Evolutionary conservation across 1,139 yeast species (phyloP), one percentile per base, ranked within the genome.

Genomic region (Tardiomyces blankii): DNA sequence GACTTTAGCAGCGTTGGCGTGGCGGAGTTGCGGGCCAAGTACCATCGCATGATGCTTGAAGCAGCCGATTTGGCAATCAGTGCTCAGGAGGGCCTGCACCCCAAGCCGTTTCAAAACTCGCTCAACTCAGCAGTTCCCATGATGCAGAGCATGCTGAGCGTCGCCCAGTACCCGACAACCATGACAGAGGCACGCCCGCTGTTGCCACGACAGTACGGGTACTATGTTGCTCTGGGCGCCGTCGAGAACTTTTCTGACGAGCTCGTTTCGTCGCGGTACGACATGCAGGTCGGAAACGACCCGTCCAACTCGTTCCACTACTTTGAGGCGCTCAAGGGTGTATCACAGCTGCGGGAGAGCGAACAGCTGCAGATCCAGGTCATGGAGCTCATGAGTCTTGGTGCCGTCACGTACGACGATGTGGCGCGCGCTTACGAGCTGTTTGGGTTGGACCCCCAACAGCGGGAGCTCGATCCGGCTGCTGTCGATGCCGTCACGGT

Each of bases 331-430:
- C 58, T 82, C 38, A 67, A 64, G 14, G 71, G 62, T 38, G 65
- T 80, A 41, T 73, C 80, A 0, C 69, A 71, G 18, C 54, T 63
- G 0, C 68, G 78, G 43, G 62, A 69, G 5, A 70, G 75, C 7
- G 71, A 71, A 44, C 71, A 67, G 38, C 59, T 81, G 19, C 67
- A 75, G 46, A 67, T 74, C 32, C 80, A 73, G 51, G 74, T 78
- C 40, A 69, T 75, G 38, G 75, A 75, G 44, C 68, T 79, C 40
- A 54, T 68, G 25, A 69, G 77, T 0, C 65, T 72, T 38, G 89
- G 91, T 13, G 72, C 77, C 21, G 68, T 80, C 28, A 88, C 95
- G 0, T 72, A 72, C 44, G 67, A 70, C 18, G 93, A 83, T 42
- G 68, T 85, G 33, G 64, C 70, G 38, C 66, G 67, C 25, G 78